Evolutionary conservation across 345 rosid species (phyloP).

Genomic region (Noccaea caerulescens): DNA sequence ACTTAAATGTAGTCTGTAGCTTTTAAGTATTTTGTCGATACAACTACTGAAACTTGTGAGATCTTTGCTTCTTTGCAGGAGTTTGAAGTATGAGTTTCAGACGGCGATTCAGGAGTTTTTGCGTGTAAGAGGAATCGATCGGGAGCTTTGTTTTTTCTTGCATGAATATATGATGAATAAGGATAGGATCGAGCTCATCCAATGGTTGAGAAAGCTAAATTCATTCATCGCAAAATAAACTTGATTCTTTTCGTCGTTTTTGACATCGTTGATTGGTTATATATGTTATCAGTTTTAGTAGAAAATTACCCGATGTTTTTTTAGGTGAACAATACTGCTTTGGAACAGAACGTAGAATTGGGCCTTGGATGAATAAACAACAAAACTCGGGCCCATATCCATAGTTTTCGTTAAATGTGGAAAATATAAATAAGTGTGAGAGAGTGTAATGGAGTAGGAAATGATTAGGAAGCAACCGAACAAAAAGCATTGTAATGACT

Average conservation of each 20-base stretch:
- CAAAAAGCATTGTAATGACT: conserved; percentile 27
- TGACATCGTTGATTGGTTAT: no score
- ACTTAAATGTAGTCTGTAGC: not conserved
- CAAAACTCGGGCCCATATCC: not conserved
- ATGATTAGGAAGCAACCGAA: conserved; percentile 42
- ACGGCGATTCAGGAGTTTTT: conserved; percentile 50
- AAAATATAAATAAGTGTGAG: conserved; percentile 4
- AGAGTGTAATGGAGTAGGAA: conserved; percentile 25
- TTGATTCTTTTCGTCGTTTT: not conserved
- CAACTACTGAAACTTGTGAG: conserved; percentile 13
- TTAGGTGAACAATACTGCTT: no score
- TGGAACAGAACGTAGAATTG: no score
- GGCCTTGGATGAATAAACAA: no score
- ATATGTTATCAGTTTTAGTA: no score
- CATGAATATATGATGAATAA: conserved; percentile 78
- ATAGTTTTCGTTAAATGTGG: not conserved
- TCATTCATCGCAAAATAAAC: conserved; percentile 51
- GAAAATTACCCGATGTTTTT: no score
- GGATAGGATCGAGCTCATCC: conserved; percentile 69
- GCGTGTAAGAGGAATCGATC: conserved; percentile 66
- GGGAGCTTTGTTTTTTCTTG: conserved; percentile 62
- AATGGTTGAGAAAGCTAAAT: conserved; percentile 64
- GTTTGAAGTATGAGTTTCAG: conserved; percentile 54
- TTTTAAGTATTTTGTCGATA: not conserved
- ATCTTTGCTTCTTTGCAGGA: conserved; percentile 49